A percentile compares a stretch with the other conserved stretches of the same genome.
Conservation (phyloP, 495 filamentous ascomycete genomes). For the Penicillium salamii region DNA sequence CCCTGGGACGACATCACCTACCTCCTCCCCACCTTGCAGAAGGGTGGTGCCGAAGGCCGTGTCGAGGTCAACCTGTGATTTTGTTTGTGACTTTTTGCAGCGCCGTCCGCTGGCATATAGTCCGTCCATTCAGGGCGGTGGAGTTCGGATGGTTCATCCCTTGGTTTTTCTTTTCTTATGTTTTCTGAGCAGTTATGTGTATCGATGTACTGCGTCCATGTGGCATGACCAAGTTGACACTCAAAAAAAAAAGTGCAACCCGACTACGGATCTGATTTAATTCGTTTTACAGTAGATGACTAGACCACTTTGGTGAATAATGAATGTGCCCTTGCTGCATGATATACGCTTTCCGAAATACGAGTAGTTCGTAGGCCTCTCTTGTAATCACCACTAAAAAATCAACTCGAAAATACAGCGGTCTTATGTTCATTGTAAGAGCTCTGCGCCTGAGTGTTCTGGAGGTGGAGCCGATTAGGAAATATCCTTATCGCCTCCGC, state of each 20-base stretch:
- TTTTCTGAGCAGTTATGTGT: constrained; percentile 31
- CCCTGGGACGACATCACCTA: constrained; percentile 99
- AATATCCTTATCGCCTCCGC: constrained; percentile 19
- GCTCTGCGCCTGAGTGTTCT: neutral
- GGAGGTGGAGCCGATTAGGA: neutral
- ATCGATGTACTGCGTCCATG: constrained; percentile 35
- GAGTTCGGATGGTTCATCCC: constrained; percentile 46
- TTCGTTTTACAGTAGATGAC: constrained; percentile 32
- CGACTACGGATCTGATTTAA: constrained; percentile 30
- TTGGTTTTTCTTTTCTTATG: constrained; percentile 31
- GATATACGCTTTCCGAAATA: neutral
- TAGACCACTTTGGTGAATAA: constrained; percentile 29
- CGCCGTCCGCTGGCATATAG: constrained; percentile 36
- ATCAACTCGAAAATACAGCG: too few species aligned
- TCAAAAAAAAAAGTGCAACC: constrained; percentile 24
- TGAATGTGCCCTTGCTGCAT: constrained; percentile 31
- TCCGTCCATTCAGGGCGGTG: constrained; percentile 37
- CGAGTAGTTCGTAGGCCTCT: neutral
- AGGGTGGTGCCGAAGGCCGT: constrained; percentile 78
- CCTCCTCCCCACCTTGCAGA: constrained; percentile 77
- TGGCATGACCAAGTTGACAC: constrained; percentile 33
- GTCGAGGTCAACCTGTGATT: constrained; percentile 80
- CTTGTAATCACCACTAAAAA: too few species aligned
- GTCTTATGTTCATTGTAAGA: too few species aligned
- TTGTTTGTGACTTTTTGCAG: constrained; percentile 30